Evolutionary conservation across 2,329 filamentous ascomycete genomes (phyloP), one percentile per base, ranked within the genome.

Genomic region (Xylaria sp.): DNA sequence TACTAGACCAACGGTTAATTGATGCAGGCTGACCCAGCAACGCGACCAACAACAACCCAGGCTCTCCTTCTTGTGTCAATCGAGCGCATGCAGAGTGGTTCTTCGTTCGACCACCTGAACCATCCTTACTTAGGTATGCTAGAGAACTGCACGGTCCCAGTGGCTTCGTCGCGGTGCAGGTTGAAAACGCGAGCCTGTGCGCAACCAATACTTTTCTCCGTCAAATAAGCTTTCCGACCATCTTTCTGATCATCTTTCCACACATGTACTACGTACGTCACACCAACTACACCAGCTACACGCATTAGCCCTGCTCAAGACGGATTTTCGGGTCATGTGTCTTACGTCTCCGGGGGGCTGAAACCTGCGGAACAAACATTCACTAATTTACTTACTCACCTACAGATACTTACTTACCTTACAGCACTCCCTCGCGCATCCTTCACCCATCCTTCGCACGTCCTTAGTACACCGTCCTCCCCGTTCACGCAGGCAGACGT

Each of bases 1-100:
- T n/a, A n/a, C n/a, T n/a, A n/a, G n/a, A 56, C 44, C 11, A 51
- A 4, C 62, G 47, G 50, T 56, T 62, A 10, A 56, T 63, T 56
- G 44, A 17, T 27, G 11, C 44, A 39, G 27, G 65, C 68, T 71
- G 67, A 47, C 69, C 69, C 66, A 69, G 69, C 69, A 71, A 71
- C 69, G 69, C 63, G 5, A 66, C 47, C 51, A n/a, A 66, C 49
- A 70, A 70, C 63, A 68, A 64, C 38, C 27, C 20, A 29, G 44
- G 22, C 22, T 49, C 55, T 51, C 42, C 51, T 51, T 47, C 51
- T 50, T 31, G 2, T n/a, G 27, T 27, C 33, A 15, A 31, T 50
- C 25, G 42, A 53, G 36, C 56, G 36, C 49, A 50, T n/a, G n/a
- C 44, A 45, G 6, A 38, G 5, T 20, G 11, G 50, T 1, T 25